These are phyloP conservation scores for Elaeis guineensis DNA, from an alignment of 176 grass and related monocot species.

Conservation along the genomic window DNA sequence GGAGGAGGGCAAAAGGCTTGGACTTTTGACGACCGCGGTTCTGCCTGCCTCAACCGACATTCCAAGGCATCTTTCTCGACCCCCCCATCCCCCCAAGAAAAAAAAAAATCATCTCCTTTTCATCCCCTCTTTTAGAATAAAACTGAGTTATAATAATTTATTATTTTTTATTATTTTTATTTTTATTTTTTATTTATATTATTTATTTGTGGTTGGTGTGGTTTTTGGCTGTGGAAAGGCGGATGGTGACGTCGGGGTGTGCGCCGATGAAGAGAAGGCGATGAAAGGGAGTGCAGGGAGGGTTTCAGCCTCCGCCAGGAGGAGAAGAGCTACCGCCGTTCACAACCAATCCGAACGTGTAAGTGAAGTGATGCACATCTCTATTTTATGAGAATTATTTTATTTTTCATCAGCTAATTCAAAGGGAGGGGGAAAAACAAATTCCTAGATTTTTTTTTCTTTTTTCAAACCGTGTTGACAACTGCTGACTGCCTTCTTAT, in stretches of 20 bases:
- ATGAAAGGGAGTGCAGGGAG: constrained; percentile 30
- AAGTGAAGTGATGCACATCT: constrained; percentile 21
- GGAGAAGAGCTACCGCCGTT: constrained; percentile 54
- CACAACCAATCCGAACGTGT: constrained; percentile 98
- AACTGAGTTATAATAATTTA: no score
- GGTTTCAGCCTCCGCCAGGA: constrained; percentile 53
- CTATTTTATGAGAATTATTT: no score
- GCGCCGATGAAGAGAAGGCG: constrained; percentile 40
- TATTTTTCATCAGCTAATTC: no score
- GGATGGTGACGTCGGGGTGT: constrained; percentile 2
- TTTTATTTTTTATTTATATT: no score
- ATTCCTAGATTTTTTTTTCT: no score
- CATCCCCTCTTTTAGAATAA: not conserved
- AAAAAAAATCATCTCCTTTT: not conserved
- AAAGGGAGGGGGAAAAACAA: no score
- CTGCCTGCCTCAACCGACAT: constrained; percentile 45
- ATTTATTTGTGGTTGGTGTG: no score
- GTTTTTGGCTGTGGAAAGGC: no score
- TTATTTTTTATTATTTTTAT: no score
- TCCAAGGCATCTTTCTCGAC: constrained; percentile 37
- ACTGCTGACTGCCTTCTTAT: no score
- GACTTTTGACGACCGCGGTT: constrained; percentile 26
- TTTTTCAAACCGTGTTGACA: no score
- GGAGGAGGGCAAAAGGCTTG: no score
- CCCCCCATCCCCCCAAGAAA: not conserved